A percentile compares a stretch with the other conserved stretches of the same genome.
Evolutionary conservation across 192 early-diverging fungal genomes (phyloP).

Genomic region (Entomortierella parvispora): DNA sequence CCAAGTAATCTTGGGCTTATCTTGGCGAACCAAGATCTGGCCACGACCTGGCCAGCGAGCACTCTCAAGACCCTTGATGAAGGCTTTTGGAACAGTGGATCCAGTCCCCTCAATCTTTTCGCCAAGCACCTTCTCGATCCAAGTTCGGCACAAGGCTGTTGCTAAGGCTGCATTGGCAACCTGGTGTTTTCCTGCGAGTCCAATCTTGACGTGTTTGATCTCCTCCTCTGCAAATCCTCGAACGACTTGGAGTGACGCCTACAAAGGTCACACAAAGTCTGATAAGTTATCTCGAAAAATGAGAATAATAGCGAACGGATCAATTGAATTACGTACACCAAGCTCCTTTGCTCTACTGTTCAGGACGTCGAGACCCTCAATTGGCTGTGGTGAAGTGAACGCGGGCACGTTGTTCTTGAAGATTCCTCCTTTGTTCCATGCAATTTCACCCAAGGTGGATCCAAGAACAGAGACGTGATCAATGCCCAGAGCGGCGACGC

Average conservation of each 20-base stretch:
- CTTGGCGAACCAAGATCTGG: slow-evolving; percentile 68
- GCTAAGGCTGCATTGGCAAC: slow-evolving; percentile 86
- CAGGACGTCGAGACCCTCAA: slow-evolving; percentile 74
- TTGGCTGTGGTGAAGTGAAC: slow-evolving; percentile 76
- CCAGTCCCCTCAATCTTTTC: slow-evolving; percentile 41
- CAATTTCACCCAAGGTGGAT: slow-evolving; percentile 78
- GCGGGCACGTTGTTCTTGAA: slow-evolving; percentile 80
- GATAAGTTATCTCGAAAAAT: too few species aligned
- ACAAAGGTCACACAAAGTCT: not conserved
- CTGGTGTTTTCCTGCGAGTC: slow-evolving; percentile 88
- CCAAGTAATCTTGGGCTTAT: slow-evolving; percentile 69
- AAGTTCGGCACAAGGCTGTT: slow-evolving; percentile 72
- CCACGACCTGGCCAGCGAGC: slow-evolving; percentile 92
- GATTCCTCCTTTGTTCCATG: slow-evolving; percentile 89
- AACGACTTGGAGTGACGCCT: slow-evolving; percentile 14
- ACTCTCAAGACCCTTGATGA: slow-evolving; percentile 70
- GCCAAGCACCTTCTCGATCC: slow-evolving; percentile 59
- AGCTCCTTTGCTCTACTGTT: slow-evolving; percentile 73
- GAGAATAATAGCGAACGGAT: too few species aligned
- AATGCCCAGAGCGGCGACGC: slow-evolving; percentile 81
- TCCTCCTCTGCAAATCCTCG: slow-evolving; percentile 21
- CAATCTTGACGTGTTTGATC: slow-evolving; percentile 53
- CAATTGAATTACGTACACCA: slow-evolving; percentile 51
- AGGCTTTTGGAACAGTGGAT: slow-evolving; percentile 52
- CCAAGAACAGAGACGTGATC: slow-evolving; percentile 81